Evolutionary conservation across 192 early-diverging fungal genomes (phyloP), one percentile per base, ranked within the genome.

Genomic region (Chytriomyces sp.): DNA sequence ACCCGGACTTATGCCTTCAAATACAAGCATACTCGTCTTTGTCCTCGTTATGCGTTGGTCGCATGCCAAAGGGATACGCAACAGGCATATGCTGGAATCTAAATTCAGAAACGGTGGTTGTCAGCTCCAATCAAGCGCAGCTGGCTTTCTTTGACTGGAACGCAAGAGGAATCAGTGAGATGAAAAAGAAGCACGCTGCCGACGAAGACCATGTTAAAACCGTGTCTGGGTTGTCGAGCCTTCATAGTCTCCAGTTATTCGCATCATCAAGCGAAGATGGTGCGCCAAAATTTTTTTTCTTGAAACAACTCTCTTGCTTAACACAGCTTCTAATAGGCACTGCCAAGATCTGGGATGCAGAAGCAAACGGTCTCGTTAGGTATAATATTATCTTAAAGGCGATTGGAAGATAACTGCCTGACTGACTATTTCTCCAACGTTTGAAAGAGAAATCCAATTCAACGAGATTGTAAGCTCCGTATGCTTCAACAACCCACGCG

Each of bases 391-490:
- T 35, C 4, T 35, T 3, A 35, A 35, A 35, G 0, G 35, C 35
- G n/a, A 84, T 50, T 35, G 35, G 35, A 35, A 35, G 35, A 35
- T 4, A 35, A 4, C 35, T 35, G 35, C 45, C 23, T 18, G 24
- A 70, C 20, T 10, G 1, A 80, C 11, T 16, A 73, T 28, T 35
- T 16, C 28, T 65, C 2, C 18, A 26, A 45, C 67, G 47, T 72
- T 45, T 44, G 16, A 18, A 72, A 86, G 87, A 49, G 87, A 88
- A 75, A 80, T 88, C 5, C 87, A 88, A 64, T 88, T 88, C 65
- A 79, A 78, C 50, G 82, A 83, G 16, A 71, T 82, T 24, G 47
- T 88, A 7, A 49, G 53, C 23, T 59, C 79, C 16, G 50, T 88
- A 6, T 26, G 43, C 23, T 87, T 88, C 76, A 76, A 69, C 35